Percentiles rank a stretch among this genome's conserved stretches.
These are phyloP conservation scores for Nyssa sinensis DNA, from an alignment of 148 eudicot species.

Conservation along the genomic window DNA sequence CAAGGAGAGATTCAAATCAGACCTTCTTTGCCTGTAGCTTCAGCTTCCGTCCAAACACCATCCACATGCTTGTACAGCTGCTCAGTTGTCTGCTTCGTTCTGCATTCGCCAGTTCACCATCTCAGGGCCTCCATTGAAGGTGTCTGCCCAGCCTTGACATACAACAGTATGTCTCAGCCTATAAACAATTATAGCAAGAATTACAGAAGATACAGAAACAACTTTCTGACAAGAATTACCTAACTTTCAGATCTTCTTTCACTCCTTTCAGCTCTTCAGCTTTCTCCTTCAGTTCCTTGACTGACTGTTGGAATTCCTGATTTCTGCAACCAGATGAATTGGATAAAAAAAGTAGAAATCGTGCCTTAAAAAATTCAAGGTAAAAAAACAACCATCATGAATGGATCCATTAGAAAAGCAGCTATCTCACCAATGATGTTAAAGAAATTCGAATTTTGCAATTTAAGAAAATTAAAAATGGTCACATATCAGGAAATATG, in stretches of 20 bases:
- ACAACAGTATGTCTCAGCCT: constrained; percentile 60
- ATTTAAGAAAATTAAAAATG: too few species aligned
- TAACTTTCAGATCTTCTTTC: constrained; percentile 74
- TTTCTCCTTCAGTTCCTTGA: constrained; percentile 81
- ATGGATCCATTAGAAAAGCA: neutral
- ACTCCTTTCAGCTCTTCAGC: constrained; percentile 81
- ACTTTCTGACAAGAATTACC: constrained; percentile 40
- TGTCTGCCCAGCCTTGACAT: constrained; percentile 65
- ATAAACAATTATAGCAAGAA: constrained; percentile 22
- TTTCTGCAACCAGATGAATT: constrained; percentile 43
- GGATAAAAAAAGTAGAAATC: neutral
- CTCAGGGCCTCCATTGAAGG: constrained; percentile 55
- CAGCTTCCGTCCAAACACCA: constrained; percentile 93
- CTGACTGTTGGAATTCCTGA: constrained; percentile 74
- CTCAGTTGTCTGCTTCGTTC: constrained; percentile 92
- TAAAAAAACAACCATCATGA: neutral
- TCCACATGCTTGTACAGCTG: constrained; percentile 93
- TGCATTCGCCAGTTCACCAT: constrained; percentile 75
- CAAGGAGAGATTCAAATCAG: neutral
- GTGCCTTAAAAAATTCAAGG: constrained; percentile 3
- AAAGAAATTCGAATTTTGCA: too few species aligned
- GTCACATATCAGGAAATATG: too few species aligned
- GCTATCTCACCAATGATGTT: too few species aligned
- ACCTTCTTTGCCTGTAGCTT: constrained; percentile 95
- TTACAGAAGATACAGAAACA: neutral